phyloP scores from a whole-genome alignment of 2,329 filamentous ascomycete species.

The Nigrospora osmanthi region DNA sequence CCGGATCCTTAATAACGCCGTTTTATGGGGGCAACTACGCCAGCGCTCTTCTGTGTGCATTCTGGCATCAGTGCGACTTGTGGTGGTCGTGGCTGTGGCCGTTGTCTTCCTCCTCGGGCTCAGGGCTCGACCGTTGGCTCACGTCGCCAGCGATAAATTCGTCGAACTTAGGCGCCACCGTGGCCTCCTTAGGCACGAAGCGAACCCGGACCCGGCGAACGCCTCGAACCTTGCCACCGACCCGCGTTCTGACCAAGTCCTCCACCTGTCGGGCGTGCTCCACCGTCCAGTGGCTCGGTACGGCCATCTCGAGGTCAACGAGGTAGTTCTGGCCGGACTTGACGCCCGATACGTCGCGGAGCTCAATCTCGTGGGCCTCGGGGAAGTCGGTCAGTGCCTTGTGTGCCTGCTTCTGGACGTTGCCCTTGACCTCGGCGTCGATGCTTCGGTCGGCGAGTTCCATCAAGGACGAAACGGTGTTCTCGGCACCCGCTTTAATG shows the following conservation, averaged over 20 bases:
- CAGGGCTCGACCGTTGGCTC: conserved; percentile 47
- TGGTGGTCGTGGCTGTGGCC: conserved; percentile 26
- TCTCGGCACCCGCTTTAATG: conserved; percentile 79
- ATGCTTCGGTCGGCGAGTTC: conserved; percentile 90
- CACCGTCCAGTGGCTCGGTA: conserved; percentile 71
- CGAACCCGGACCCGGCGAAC: conserved; percentile 77
- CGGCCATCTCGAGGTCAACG: conserved; percentile 79
- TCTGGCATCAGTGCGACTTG: conserved; percentile 8
- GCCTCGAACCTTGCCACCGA: conserved; percentile 73
- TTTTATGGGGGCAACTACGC: not conserved
- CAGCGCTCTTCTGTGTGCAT: too few relatives aligned
- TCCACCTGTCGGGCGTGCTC: conserved; percentile 65
- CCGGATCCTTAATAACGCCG: not conserved
- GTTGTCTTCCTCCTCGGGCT: conserved; percentile 47
- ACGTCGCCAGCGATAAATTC: conserved; percentile 69
- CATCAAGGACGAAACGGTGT: conserved; percentile 72
- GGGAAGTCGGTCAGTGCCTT: conserved; percentile 48
- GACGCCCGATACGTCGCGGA: conserved; percentile 77
- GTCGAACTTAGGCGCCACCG: conserved; percentile 54
- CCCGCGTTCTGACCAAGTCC: conserved; percentile 59
- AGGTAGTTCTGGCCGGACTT: conserved; percentile 97
- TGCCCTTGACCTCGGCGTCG: conserved; percentile 72
- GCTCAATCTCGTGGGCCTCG: conserved; percentile 52
- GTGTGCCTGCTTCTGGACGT: conserved; percentile 58
- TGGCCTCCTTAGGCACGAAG: conserved; percentile 65